phyloP scores from a whole-genome alignment of 805 yeast species.

The Candida morakotiae region DNA sequence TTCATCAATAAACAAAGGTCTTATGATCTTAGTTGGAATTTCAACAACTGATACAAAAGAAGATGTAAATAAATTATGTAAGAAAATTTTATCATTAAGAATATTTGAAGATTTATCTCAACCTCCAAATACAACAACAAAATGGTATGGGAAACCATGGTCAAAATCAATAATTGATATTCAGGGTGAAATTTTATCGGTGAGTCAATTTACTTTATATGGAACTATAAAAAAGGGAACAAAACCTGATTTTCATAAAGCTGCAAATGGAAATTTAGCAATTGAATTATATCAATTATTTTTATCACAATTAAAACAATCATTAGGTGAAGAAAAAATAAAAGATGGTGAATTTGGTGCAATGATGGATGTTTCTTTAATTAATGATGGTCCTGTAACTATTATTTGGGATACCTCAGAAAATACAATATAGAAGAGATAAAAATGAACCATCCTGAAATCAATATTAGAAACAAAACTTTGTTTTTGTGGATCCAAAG shows the following conservation, averaged over 20 bases:
- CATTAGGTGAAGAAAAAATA: constrained; percentile 55
- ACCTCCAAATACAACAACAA: constrained; percentile 40
- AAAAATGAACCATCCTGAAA: no score
- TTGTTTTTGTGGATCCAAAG: no score
- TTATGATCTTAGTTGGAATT: constrained; percentile 81
- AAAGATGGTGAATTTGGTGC: constrained; percentile 93
- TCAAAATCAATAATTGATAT: constrained; percentile 58
- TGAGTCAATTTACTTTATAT: constrained; percentile 88
- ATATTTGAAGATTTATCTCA: constrained; percentile 62
- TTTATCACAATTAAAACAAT: constrained; percentile 40
- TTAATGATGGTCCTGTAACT: constrained; percentile 94
- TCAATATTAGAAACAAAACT: no score
- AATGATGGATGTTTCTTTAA: constrained; percentile 89
- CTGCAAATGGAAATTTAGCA: constrained; percentile 74
- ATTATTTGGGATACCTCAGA: constrained; percentile 68
- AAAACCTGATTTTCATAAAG: constrained; percentile 91
- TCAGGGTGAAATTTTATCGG: constrained; percentile 68
- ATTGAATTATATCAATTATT: constrained; percentile 50
- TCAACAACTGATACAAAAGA: constrained; percentile 70
- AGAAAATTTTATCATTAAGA: constrained; percentile 61
- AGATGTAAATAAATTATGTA: constrained; percentile 67
- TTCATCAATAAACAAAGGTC: constrained; percentile 70
- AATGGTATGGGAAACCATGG: constrained; percentile 71
- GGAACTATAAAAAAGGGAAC: constrained; percentile 87
- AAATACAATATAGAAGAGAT: not conserved